Conservation (phyloP, 164 flowering plant species). For the Buxus sempervirens region DNA sequence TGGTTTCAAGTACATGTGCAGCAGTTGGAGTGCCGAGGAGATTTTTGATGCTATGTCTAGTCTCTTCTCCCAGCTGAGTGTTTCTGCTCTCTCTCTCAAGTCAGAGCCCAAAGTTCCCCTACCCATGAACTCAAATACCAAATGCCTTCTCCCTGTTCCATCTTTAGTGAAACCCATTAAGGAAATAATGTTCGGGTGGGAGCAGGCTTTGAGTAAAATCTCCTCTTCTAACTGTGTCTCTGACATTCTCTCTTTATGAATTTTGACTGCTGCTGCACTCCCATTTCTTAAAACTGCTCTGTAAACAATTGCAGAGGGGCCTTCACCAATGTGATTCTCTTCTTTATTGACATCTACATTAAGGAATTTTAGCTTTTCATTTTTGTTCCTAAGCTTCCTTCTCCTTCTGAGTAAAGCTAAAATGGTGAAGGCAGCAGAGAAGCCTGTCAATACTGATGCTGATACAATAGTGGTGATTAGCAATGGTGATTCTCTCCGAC, state of each 20-base stretch:
- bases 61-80: conserved; percentile 17
- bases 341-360: conserved; percentile 1
- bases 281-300: conserved; percentile 10
- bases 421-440: conserved; percentile 6
- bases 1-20: conserved; percentile 17
- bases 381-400: conserved; percentile 1
- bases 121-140: conserved; percentile 16
- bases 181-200: conserved; percentile 14
- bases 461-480: conserved; percentile 3
- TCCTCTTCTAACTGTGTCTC: conserved; percentile 14
- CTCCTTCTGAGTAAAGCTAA: conserved; percentile 3
- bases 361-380: conserved; percentile 4
- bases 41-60: conserved; percentile 9
- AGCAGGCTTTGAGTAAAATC: conserved; percentile 13
- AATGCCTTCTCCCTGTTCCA: conserved; percentile 4
- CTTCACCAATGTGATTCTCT: conserved; percentile 9
- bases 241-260: conserved; percentile 5
- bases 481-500: not conserved
- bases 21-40: conserved; percentile 13
- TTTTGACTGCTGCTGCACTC: conserved; percentile 8
- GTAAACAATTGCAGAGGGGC: conserved; percentile 14
- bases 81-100: conserved; percentile 13
- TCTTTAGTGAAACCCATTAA: conserved; percentile 11
- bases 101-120: conserved; percentile 13
- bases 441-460: not conserved